Evolutionary conservation across 176 grass and related monocot species (phyloP).

Genomic region (Oryza rufipogon): DNA sequence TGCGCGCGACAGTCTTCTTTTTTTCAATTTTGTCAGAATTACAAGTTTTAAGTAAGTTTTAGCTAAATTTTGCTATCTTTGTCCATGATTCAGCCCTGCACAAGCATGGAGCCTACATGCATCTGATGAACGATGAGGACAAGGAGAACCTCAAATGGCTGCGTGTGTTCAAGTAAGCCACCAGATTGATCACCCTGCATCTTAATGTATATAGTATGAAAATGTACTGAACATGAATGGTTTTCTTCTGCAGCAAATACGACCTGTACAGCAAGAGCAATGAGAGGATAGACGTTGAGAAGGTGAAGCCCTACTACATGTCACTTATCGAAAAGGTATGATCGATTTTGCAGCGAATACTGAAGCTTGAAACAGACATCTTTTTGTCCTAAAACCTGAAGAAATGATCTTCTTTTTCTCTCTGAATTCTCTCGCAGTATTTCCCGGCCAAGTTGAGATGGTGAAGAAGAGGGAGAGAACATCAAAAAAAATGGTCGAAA

Average conservation of each 20-base stretch:
- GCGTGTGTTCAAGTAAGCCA: constrained; percentile 82
- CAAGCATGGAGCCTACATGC: constrained; percentile 79
- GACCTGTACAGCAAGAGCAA: constrained; percentile 95
- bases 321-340: constrained; percentile 88
- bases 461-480: constrained; percentile 50
- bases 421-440: constrained; percentile 50
- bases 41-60: background rate
- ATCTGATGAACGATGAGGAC: constrained; percentile 89
- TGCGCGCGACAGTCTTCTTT: background rate
- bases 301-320: constrained; percentile 95
- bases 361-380: background rate
- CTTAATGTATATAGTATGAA: background rate
- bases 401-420: background rate
- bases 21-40: background rate
- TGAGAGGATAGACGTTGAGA: constrained; percentile 77
- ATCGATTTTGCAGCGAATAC: background rate
- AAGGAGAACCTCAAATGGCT: constrained; percentile 91
- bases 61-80: background rate
- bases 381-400: background rate
- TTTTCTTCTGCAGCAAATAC: constrained; percentile 76
- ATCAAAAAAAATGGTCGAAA: background rate
- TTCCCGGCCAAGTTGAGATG: constrained; percentile 81
- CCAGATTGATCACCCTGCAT: background rate
- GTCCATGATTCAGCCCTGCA: constrained; percentile 65
- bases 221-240: background rate